Evolutionary conservation across 106 monocot genomes (phyloP).

Genomic region (Posidonia australis): DNA sequence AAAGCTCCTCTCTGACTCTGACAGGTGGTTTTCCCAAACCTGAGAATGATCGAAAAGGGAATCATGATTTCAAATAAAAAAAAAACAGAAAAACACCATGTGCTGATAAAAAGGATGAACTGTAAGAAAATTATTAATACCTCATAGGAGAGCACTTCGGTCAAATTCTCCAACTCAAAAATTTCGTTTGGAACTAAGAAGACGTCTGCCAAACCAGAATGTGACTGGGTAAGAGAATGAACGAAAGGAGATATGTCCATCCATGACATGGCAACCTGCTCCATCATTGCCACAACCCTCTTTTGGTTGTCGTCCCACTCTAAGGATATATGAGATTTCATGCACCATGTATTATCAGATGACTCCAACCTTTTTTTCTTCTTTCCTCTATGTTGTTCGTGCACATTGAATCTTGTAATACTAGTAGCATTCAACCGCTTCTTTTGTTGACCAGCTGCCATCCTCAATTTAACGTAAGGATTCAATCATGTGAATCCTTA

Average conservation of each 20-base stretch:
- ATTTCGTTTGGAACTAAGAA: slow-evolving; percentile 20
- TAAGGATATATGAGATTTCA: slow-evolving; percentile 9
- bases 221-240: not conserved
- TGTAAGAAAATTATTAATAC: not conserved
- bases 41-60: not conserved
- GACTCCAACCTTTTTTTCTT: slow-evolving; percentile 13
- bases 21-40: slow-evolving; percentile 19
- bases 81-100: not conserved
- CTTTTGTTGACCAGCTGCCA: too few species aligned
- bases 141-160: slow-evolving; percentile 19
- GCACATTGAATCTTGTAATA: too few species aligned
- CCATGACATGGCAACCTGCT: slow-evolving; percentile 20
- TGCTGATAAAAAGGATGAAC: not conserved
- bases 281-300: slow-evolving; percentile 5
- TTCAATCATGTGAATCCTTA: too few species aligned
- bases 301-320: slow-evolving; percentile 12
- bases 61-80: not conserved
- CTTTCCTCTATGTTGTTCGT: slow-evolving; percentile 4
- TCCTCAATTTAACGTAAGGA: too few species aligned
- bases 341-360: slow-evolving; percentile 6
- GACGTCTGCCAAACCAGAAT: slow-evolving; percentile 15
- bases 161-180: slow-evolving; percentile 10
- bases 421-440: too few species aligned
- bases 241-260: slow-evolving; percentile 18
- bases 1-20: slow-evolving; percentile 13